These are phyloP conservation scores for Monotropa hypopitys DNA, from an alignment of 179 eudicot genomes.

Conservation along the genomic window DNA sequence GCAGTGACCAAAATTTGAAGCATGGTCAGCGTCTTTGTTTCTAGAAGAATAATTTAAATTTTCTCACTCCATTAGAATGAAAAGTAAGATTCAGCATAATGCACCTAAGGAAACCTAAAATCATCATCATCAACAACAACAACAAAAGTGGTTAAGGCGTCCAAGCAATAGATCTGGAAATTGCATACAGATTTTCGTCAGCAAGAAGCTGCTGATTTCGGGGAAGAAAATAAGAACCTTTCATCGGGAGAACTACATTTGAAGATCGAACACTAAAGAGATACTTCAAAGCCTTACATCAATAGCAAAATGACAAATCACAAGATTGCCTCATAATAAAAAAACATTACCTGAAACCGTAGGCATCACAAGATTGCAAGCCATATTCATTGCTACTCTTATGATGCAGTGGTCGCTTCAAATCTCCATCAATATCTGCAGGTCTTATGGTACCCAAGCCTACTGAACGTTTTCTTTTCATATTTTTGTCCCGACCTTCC, in stretches of 20 bases:
- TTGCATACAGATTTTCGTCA: not conserved
- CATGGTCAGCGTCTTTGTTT: not conserved
- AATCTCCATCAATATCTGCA: conserved; percentile 61
- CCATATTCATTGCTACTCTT: conserved; percentile 49
- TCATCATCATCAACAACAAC: not conserved
- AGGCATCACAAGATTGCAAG: conserved; percentile 42
- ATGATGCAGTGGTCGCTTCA: conserved; percentile 54
- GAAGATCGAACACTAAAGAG: not conserved
- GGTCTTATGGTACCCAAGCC: conserved; percentile 51
- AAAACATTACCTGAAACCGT: conserved; percentile 45
- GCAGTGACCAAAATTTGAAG: not conserved
- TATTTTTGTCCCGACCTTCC: conserved; percentile 91
- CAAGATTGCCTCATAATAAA: not conserved
- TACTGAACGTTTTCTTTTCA: conserved; percentile 80
- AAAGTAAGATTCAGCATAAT: not conserved
- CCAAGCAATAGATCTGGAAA: not conserved
- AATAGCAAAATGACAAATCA: conserved; percentile 1
- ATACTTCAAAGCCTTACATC: not conserved
- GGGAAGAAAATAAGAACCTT: not conserved
- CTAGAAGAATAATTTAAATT: not conserved
- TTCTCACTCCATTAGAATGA: not conserved
- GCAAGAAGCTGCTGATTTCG: not conserved
- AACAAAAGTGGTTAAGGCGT: not conserved
- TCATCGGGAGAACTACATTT: not conserved
- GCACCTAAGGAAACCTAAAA: no score